A percentile compares a stretch with the other conserved stretches of the same genome.
Evolutionary conservation across 345 rosid species (phyloP).

Genomic region (Pistacia vera): DNA sequence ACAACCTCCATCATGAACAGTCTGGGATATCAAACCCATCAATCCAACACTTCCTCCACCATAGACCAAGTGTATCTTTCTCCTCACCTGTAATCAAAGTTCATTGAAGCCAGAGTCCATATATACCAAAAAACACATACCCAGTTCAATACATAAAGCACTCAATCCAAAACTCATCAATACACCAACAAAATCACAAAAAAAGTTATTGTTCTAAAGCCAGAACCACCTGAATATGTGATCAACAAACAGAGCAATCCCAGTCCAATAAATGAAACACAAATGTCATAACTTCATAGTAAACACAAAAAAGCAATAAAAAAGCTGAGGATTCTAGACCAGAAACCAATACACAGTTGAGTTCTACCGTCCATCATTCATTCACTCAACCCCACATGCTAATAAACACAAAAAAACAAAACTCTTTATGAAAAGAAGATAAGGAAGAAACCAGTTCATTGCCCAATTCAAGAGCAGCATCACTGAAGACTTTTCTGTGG

Average conservation of each 20-base stretch:
- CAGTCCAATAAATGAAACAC: constrained; percentile 13
- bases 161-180: constrained; percentile 6
- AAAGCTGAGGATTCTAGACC: constrained; percentile 5
- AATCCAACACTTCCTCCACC: constrained; percentile 98
- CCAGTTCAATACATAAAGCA: background rate
- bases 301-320: constrained; percentile 4
- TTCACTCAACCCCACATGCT: background rate
- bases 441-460: constrained; percentile 79
- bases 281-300: constrained; percentile 12
- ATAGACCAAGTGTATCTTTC: constrained; percentile 88
- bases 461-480: constrained; percentile 90
- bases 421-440: constrained; percentile 9
- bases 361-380: no score
- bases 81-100: constrained; percentile 62
- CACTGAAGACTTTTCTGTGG: constrained; percentile 75
- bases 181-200: background rate
- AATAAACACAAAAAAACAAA: background rate
- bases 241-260: constrained; percentile 19
- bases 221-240: constrained; percentile 1
- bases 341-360: background rate
- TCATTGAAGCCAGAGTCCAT: background rate
- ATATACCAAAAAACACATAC: constrained; percentile 10
- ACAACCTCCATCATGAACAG: constrained; percentile 84
- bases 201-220: background rate
- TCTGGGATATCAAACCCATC: constrained; percentile 91